Evolutionary conservation across 139 green algal species (phyloP), one percentile per base, ranked within the genome.

Genomic region (Zygnema circumcarinatum): DNA sequence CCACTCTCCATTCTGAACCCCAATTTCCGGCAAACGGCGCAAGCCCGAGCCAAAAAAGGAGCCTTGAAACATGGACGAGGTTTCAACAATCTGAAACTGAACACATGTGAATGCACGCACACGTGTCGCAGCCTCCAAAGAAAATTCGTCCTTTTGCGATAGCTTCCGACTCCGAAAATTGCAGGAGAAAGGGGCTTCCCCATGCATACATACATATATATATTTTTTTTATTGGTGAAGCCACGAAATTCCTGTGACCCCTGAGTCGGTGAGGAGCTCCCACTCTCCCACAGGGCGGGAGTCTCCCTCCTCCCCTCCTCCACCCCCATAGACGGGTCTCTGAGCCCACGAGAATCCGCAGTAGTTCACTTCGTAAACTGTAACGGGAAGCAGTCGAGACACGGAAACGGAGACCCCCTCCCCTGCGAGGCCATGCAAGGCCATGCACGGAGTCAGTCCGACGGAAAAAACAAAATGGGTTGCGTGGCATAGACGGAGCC

Each of bases 351-450:
- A 83, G 84, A 79, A 88, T 16, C 32, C 76, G 54, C 2, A 89
- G 84, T 67, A 89, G 22, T 40, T 69, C 2, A 81, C 39, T 2
- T 79, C 84, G 35, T 89, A 89, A 2, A 89, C 84, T 21, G 56
- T 87, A 16, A 89, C 84, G 36, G 76, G 76, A 29, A 89, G 31
- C 25, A 89, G 31, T 38, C 79, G 47, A 22, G 83, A 54, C 41
- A 89, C 79, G 31, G 81, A 89, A 41, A 40, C 79, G 0, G 31
- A 54, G 7, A 89, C 84, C 3, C 22, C 84, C 2, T 89, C 84
- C 16, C 81, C 78, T 85, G 78, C 75, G 16, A 79, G 54, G 54
- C 54, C 54, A 29, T 29, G 29, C 54, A 72, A 29, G 25, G 25
- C 54, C n/a, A n/a, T n/a, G n/a, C n/a, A n/a, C n/a, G n/a, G n/a